phyloP scores from a whole-genome alignment of 257 asterid genomes.

The Petunia axillaris region DNA sequence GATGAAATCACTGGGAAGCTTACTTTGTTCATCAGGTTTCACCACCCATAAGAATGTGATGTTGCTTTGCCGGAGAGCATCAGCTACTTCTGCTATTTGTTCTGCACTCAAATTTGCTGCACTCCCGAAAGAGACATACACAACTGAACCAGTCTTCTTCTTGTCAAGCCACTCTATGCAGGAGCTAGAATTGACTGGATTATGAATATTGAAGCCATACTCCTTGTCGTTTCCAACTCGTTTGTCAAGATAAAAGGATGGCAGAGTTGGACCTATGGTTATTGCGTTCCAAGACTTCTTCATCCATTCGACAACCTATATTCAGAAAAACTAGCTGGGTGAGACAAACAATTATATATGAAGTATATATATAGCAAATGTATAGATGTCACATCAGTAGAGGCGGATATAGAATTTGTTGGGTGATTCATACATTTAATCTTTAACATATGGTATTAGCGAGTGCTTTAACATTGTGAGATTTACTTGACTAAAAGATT shows the following conservation, averaged over 20 bases:
- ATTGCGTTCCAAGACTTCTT: slow-evolving; percentile 52
- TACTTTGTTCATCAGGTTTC: slow-evolving; percentile 53
- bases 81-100: slow-evolving; percentile 47
- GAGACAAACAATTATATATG: not conserved
- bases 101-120: slow-evolving; percentile 41
- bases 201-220: slow-evolving; percentile 50
- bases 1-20: slow-evolving; percentile 38
- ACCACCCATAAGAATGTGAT: slow-evolving; percentile 58
- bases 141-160: slow-evolving; percentile 43
- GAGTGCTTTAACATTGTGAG: not conserved
- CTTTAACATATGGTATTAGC: no score
- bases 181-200: slow-evolving; percentile 33
- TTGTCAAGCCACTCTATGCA: slow-evolving; percentile 61
- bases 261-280: slow-evolving; percentile 58
- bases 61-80: slow-evolving; percentile 39
- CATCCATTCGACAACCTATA: slow-evolving; percentile 59
- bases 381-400: not conserved
- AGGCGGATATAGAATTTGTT: no score
- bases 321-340: slow-evolving; percentile 4
- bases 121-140: slow-evolving; percentile 59
- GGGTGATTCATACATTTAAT: no score
- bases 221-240: slow-evolving; percentile 44
- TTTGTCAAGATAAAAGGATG: slow-evolving; percentile 56
- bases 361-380: not conserved
- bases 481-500: slow-evolving; percentile 2